Base-by-base conservation (phyloP, 192 early-diverging fungal species). In the Coemansia sp. region DNA sequence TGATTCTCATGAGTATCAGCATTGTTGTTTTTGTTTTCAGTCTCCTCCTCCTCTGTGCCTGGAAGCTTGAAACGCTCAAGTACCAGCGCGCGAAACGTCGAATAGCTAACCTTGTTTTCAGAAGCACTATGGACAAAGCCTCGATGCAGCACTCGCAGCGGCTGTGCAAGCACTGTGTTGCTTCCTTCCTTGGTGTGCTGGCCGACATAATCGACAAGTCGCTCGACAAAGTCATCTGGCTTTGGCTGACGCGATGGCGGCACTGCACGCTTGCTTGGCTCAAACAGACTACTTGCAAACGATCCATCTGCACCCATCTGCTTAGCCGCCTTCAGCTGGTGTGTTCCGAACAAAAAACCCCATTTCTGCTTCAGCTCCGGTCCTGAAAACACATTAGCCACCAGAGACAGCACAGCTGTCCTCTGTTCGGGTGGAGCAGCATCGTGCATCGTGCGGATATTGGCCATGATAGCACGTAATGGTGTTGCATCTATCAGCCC, bases 61-160 rank as follows among this genome's bases (percentile, higher is more conserved):
- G 45, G 44, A 55, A 66, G 28, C 37, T 37, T 47, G 30, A 66
- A 65, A 8, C 65, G 45, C 9, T 37, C 59, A 45, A 66, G n/a
- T 10, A 55, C 59, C 37, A 72, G 55, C 19, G 59, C 52, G 1
- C 70, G 63, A 36, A 72, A 72, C 30, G 63, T 65, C 25, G 70
- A 72, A 38, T 62, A 62, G 41, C 70, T 62, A 3, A 64, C 23
- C 15, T 50, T 48, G 25, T 65, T 72, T 2, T 29, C 29, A 34
- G 15, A 27, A 27, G 55, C 15, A 29, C 30, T 41, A 1, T 23
- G 40, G 3, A 72, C 25, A 62, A 66, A 72, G 20, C 58, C 63
- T 0, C 64, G 54, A 33, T 72, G 70, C 45, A 72, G 55, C 30
- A 36, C 40, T 2, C 70, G 17, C 33, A 72, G n/a, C 48, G 70